These are phyloP conservation scores for Lactuca sativa DNA, from an alignment of 129 eudicot species.

Conservation along the genomic window DNA sequence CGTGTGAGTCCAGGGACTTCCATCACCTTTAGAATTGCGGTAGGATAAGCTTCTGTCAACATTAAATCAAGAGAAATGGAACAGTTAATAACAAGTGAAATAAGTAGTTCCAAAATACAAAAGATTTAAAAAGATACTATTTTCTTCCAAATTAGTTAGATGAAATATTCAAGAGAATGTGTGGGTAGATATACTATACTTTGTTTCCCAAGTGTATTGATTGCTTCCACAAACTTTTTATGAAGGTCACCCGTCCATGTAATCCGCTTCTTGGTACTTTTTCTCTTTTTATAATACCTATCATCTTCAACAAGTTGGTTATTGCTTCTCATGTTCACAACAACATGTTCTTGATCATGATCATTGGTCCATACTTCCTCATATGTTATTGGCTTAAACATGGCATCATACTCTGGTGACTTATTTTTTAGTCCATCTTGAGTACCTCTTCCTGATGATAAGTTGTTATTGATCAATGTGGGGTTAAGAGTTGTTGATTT, in stretches of 20 bases:
- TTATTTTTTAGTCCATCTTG: constrained; percentile 8
- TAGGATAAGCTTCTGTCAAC: constrained; percentile 14
- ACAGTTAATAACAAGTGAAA: neutral
- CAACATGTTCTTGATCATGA: neutral
- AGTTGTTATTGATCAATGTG: neutral
- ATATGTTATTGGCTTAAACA: constrained; percentile 2
- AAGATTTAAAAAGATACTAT: neutral
- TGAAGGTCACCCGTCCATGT: constrained; percentile 20
- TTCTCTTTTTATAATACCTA: neutral
- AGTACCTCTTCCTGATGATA: constrained; percentile 8
- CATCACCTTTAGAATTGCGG: constrained; percentile 8
- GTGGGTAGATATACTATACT: constrained; percentile 14
- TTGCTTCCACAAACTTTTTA: constrained; percentile 3
- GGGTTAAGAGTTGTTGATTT: neutral
- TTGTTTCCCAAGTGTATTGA: constrained; percentile 10
- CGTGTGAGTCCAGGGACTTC: constrained; percentile 25
- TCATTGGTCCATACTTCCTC: constrained; percentile 5
- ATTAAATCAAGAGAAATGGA: constrained; percentile 5
- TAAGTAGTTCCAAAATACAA: neutral
- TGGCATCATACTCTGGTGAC: constrained; percentile 17
- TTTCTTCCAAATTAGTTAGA: neutral
- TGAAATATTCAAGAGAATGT: neutral
- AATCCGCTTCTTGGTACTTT: constrained; percentile 5
- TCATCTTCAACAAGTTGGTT: constrained; percentile 2
- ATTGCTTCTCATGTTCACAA: neutral